A percentile compares a stretch with the other conserved stretches of the same genome.
Conservation (phyloP, 768 basidiomycete genomes). For the Leucosporidium yakuticum region DNA sequence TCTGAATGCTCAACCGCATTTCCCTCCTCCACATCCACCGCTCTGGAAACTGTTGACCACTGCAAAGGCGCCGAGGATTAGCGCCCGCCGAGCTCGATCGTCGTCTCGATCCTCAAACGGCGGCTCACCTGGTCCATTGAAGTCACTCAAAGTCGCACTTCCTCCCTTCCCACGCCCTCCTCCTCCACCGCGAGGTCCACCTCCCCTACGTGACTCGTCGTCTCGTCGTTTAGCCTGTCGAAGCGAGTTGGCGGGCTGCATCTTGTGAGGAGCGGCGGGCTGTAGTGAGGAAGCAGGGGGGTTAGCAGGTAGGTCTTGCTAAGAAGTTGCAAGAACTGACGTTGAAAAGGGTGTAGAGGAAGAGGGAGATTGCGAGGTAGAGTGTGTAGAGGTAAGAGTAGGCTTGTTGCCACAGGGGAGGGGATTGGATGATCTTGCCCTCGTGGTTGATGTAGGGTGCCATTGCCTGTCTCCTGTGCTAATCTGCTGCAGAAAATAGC, state of each 20-base stretch:
- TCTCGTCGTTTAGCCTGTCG: not conserved
- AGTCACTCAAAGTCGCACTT: not conserved
- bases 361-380: slow-evolving; percentile 11
- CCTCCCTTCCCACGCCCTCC: not conserved
- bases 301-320: not conserved
- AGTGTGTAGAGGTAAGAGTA: not conserved
- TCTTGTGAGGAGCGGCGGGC: slow-evolving; percentile 1
- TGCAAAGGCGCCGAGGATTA: not conserved
- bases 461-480: no score
- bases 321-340: not conserved
- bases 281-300: not conserved
- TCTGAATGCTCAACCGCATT: not conserved
- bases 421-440: not conserved
- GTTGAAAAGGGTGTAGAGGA: slow-evolving; percentile 16
- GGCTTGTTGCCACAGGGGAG: slow-evolving; percentile 1
- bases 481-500: no score
- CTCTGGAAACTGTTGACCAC: not conserved
- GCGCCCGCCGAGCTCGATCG: not conserved
- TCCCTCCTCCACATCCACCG: not conserved
- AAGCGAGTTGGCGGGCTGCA: slow-evolving; percentile 1
- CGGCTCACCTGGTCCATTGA: slow-evolving; percentile 3
- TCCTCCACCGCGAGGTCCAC: not conserved
- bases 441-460: not conserved
- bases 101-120: not conserved
- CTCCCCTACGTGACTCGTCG: not conserved